These are phyloP conservation scores for Vachellia pachyceras DNA, from an alignment of 306 rosid species.

Conservation along the genomic window DNA sequence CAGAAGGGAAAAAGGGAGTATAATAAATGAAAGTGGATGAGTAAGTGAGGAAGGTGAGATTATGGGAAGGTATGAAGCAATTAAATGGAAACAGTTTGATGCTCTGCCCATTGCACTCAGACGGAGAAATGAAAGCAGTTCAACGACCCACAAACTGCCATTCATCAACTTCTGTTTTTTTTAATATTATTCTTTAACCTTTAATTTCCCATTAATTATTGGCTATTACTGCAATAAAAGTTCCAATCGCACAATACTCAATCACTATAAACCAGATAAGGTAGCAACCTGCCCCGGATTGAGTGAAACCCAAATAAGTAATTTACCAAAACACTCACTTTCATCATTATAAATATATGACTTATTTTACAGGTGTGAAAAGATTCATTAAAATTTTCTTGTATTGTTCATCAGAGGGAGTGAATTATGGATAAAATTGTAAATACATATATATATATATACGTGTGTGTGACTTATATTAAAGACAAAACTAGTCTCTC, in stretches of 20 bases:
- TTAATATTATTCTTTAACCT: background rate
- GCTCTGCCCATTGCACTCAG: background rate
- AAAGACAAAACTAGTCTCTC: too few relatives aligned
- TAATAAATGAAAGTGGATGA: background rate
- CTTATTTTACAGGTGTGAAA: too few relatives aligned
- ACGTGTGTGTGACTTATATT: too few relatives aligned
- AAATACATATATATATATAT: too few relatives aligned
- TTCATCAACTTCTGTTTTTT: background rate
- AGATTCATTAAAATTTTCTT: too few relatives aligned
- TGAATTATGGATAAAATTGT: too few relatives aligned
- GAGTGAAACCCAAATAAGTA: background rate
- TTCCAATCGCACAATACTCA: background rate
- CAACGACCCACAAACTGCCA: background rate
- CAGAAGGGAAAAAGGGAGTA: too few relatives aligned
- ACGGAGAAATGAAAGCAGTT: background rate
- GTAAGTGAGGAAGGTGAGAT: background rate
- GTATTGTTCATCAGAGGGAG: too few relatives aligned
- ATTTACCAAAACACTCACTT: too few relatives aligned
- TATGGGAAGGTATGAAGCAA: background rate
- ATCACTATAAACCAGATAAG: too few relatives aligned
- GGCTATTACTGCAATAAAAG: background rate
- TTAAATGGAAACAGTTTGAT: background rate
- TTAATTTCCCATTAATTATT: background rate
- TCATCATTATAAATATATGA: too few relatives aligned
- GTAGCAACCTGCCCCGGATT: background rate